Evolutionary conservation across 2,329 filamentous ascomycete species (phyloP).

Genomic region (Alternaria hordeiaustralica): DNA sequence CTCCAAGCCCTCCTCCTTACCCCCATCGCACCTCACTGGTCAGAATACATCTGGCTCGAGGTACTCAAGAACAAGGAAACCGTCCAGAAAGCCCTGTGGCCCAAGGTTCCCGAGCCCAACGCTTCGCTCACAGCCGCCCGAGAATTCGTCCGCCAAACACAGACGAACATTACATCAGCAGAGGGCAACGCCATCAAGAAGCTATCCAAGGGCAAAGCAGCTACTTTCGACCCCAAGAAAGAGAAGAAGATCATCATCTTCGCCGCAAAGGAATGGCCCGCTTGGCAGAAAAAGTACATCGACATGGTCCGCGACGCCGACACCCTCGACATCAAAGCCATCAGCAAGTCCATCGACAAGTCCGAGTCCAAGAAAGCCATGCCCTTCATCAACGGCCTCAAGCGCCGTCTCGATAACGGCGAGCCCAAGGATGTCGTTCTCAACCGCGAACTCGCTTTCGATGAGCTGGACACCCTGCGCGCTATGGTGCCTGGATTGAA

Average conservation of each 20-base stretch:
- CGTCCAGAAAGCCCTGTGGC: constrained; percentile 81
- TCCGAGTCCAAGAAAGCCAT: constrained; percentile 97
- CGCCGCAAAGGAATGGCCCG: constrained; percentile 78
- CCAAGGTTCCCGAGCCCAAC: constrained; percentile 69
- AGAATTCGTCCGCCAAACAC: constrained; percentile 77
- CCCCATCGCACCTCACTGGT: constrained; percentile 90
- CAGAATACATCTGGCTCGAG: constrained; percentile 93
- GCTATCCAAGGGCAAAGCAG: constrained; percentile 89
- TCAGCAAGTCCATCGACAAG: constrained; percentile 81
- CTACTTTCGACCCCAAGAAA: constrained; percentile 85
- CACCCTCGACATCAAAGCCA: constrained; percentile 78
- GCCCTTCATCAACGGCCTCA: constrained; percentile 90
- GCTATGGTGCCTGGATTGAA: constrained; percentile 83
- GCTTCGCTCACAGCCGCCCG: constrained; percentile 76
- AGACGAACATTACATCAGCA: constrained; percentile 82
- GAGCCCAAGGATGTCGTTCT: constrained; percentile 76
- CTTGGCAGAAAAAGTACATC: constrained; percentile 71
- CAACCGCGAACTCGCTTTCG: constrained; percentile 83
- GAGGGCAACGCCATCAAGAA: constrained; percentile 86
- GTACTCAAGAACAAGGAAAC: constrained; percentile 77
- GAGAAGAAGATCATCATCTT: constrained; percentile 91
- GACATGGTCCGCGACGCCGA: constrained; percentile 37
- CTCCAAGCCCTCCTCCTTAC: constrained; percentile 83
- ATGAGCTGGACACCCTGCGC: constrained; percentile 76
- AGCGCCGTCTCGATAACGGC: constrained; percentile 75